Evolutionary conservation across 805 yeast species (phyloP), one percentile per base, ranked within the genome.

Genomic region (Kodamaea nitidulidarum): DNA sequence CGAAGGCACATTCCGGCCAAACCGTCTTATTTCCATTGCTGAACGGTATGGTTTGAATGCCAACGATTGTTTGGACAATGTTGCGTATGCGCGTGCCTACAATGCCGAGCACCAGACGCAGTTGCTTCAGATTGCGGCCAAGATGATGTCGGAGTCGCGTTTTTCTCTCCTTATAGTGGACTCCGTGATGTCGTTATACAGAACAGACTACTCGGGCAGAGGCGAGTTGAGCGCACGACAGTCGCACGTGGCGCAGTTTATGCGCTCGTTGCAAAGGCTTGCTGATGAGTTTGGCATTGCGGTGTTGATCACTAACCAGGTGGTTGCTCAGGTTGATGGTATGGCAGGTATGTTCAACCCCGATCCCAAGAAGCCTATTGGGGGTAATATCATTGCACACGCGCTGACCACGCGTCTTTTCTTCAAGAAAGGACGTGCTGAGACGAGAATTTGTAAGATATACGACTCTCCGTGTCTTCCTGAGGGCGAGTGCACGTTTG

Each of bases 281-380:
- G 98, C 98, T 0, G 98, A 93, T 62, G 98, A 91, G 66, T 93
- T 86, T 63, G 98, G 98, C 33, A 88, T 93, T 41, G 98, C 98
- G 0, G 96, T 91, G 7, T 88, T 93, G 5, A 88, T 93, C 33
- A 68, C 73, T 30, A 93, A 93, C 64, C 98, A 93, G 63, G 98
- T 93, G 15, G 96, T 88, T 5, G 97, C 98, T 3, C 97, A 90
- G 62, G 98, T 93, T 14, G 98, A 93, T 56, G 93, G 91, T 1
- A 95, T 95, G 54, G 79, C 79, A 30, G 73, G 78, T 18, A 67
- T 79, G 68, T 90, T 81, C 60, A 88, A 90, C 51, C 95, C 96
- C 1, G 98, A 93, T 61, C 97, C 98, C 11, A 93, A 93, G 61
- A 93, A 93, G 61, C 98, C 98, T 12, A 91, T 93, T 50, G 98